Percentiles rank a stretch among this genome's conserved stretches.
Evolutionary conservation across 2,329 filamentous ascomycete species (phyloP).

Genomic region (Chalara sp.): DNA sequence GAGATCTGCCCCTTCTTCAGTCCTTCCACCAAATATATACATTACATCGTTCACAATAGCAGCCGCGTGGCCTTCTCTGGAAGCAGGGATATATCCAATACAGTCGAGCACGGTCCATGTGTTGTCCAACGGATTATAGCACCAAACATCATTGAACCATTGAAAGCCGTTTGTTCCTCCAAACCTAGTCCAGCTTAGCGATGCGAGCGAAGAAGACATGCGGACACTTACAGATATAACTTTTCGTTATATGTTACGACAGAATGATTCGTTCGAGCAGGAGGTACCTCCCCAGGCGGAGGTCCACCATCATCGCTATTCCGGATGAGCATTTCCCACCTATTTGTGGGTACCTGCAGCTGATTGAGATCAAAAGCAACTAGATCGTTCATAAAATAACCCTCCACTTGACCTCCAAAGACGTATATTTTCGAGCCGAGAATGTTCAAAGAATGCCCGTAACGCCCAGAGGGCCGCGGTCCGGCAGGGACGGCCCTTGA

Average conservation of each 20-base stretch:
- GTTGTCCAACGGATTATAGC: conserved; percentile 79
- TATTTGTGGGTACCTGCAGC: conserved; percentile 81
- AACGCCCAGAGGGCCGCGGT: conserved; percentile 78
- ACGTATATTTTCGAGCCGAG: conserved; percentile 95
- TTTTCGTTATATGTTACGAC: conserved; percentile 89
- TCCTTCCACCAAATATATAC: conserved; percentile 97
- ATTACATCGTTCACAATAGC: conserved; percentile 94
- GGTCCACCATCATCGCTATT: conserved; percentile 60
- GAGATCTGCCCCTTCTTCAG: conserved; percentile 85
- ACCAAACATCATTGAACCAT: conserved; percentile 99
- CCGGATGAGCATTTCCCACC: conserved; percentile 87
- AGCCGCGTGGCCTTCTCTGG: conserved; percentile 90
- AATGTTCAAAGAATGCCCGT: conserved; percentile 95
- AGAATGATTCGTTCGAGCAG: conserved; percentile 89
- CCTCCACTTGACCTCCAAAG: conserved; percentile 95
- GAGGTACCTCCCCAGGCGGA: conserved; percentile 63
- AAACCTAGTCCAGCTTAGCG: conserved; percentile 53
- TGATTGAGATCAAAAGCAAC: conserved; percentile 94
- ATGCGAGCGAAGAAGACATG: too few relatives aligned
- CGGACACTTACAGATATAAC: conserved; percentile 69
- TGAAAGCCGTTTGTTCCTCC: conserved; percentile 91
- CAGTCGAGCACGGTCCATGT: conserved; percentile 86
- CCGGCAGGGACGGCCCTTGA: conserved; percentile 87
- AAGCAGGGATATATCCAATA: conserved; percentile 92
- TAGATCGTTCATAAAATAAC: conserved; percentile 96